Evolutionary conservation across 805 yeast genomes (phyloP), one percentile per base, ranked within the genome.

Genomic region (Candida boidinii): DNA sequence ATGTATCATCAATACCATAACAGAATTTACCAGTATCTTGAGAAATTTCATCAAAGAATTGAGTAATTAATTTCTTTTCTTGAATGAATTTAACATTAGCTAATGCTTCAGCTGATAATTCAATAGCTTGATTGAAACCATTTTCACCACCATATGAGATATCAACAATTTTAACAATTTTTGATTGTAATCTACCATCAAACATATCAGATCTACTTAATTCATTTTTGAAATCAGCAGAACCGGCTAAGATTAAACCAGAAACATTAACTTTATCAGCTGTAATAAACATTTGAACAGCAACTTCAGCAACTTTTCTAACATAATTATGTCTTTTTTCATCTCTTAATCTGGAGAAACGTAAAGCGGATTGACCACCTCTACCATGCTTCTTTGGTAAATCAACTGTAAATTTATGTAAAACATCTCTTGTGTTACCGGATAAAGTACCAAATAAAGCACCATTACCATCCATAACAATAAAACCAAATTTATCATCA

Each of bases 281-380:
- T n/a, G 95, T 77, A 48, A 92, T 87, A 63, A 92, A 92, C 66
- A 85, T 85, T 62, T 92, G 98, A 23, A 92, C 97, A 6, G 98
- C 97, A 32, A 78, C 90, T 68, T 92, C 99, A 31, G 97, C 95
- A 30, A 92, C 98, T 56, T 92, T 92, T 65, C 99, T 77, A 41
- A 92, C 94, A 65, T 92, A 92, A 61, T 92, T 92, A 63, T 92
- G 99, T 70, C 99, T 86, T 62, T 92, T 92, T 65, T 92, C 98
- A 50, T 92, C 98, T 74, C 99, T 83, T 61, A 92, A 73, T 73
- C 99, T 88, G 17, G 96, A 80, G 70, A 92, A 92, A 85, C 99
- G 97, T 48, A 92, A 58, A 28, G 99, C 98, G 42, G 99, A 92
- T 69, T 92, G 98, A 81, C 98, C 98, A 83, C 98, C 98, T 74